Evolutionary conservation across 768 basidiomycete species (phyloP), one percentile per base, ranked within the genome.

Genomic region (Suillus alpinus): DNA sequence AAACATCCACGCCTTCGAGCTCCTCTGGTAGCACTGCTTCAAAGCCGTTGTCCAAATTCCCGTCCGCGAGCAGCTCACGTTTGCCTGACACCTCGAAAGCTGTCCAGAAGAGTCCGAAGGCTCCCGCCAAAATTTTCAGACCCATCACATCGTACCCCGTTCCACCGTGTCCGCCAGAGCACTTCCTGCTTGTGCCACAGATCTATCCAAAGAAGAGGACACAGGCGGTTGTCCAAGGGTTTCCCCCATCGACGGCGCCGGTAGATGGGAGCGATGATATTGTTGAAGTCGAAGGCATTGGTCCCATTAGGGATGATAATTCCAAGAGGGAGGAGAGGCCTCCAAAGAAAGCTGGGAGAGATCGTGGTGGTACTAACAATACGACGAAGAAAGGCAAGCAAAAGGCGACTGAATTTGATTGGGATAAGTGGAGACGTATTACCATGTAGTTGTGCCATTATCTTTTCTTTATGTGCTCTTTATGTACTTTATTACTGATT

Each of bases 61-160:
- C 36, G 2, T 26, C 52, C 8, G 14, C 36, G 5, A 37, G 36
- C 9, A 37, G 23, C 36, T 37, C 36, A 37, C 36, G 1, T 37
- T 23, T 6, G 18, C 14, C 36, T 10, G 23, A 23, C 8, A 26
- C 16, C 5, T 53, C 23, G 5, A 36, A 37, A 14, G 14, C 16
- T 12, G 36, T 1, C 23, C 14, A 53, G 5, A 37, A 16, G 2
- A 8, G 16, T 26, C 6, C 20, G 20, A 49, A 46, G 23, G 29
- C 47, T 31, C 37, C 31, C 14, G 0, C 4, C 34, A 73, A 69
- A 18, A 62, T 63, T 8, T 56, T 73, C 62, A 72, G 66, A 58
- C 74, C 70, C 16, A 73, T 73, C 56, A 75, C 72, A 9, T 57
- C 65, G 6, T 44, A 75, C 36, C 71, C 64, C 8, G 69, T 69